phyloP scores from a whole-genome alignment of 495 filamentous ascomycete species.

The Lichenothelia convexa region DNA sequence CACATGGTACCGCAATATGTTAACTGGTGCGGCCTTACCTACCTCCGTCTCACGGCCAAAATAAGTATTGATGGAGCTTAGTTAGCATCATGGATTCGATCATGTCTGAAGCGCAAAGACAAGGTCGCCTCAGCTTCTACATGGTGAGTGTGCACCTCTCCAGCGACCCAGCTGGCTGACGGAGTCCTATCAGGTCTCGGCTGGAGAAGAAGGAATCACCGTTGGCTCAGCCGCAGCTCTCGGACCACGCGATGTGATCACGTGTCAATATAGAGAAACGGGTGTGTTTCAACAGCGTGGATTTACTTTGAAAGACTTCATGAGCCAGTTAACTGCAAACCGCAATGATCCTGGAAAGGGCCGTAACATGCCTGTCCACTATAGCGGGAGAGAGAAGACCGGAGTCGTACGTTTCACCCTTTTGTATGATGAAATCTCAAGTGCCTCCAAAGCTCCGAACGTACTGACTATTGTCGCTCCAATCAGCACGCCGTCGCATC shows the following conservation, averaged over 20 bases:
- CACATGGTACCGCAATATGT: constrained; percentile 49
- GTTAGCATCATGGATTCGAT: constrained; percentile 87
- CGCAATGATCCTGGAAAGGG: constrained; percentile 61
- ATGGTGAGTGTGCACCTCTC: constrained; percentile 37
- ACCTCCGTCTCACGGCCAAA: constrained; percentile 3
- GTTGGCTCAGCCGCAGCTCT: constrained; percentile 74
- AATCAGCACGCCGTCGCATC: constrained; percentile 94
- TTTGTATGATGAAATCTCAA: too few species aligned
- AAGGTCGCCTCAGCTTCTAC: constrained; percentile 81
- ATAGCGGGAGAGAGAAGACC: constrained; percentile 71
- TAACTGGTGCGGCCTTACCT: constrained; percentile 40
- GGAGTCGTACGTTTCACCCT: too few species aligned
- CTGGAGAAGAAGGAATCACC: constrained; percentile 87
- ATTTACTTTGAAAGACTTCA: constrained; percentile 72
- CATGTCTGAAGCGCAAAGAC: constrained; percentile 76
- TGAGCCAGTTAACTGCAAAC: constrained; percentile 91
- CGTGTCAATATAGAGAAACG: constrained; percentile 87
- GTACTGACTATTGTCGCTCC: constrained; percentile 66
- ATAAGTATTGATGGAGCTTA: constrained; percentile 4
- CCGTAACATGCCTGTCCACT: constrained; percentile 96
- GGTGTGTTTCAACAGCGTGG: constrained; percentile 82
- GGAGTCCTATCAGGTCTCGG: constrained; percentile 42
- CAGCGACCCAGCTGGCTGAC: not conserved
- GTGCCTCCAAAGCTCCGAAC: too few species aligned
- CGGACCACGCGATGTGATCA: constrained; percentile 67